phyloP scores from a whole-genome alignment of 179 eudicot genomes.

The Spergularia azorica region DNA sequence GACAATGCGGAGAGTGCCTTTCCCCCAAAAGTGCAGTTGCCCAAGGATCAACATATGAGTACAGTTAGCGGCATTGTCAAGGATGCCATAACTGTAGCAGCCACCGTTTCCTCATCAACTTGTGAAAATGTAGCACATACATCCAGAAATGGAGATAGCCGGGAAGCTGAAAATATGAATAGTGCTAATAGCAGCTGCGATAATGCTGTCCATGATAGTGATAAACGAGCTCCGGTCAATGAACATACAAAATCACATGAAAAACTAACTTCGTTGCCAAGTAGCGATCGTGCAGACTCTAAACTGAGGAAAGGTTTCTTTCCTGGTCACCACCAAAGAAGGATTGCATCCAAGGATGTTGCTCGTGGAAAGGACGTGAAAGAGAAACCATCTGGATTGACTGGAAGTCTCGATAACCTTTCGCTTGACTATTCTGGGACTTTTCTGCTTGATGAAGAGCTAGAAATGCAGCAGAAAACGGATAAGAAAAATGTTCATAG shows the following conservation, averaged over 20 bases:
- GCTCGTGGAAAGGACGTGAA: slow-evolving; percentile 25
- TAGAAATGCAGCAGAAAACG: slow-evolving; percentile 62
- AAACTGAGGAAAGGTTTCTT: slow-evolving; percentile 16
- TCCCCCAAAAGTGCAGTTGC: slow-evolving; percentile 26
- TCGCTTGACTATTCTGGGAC: slow-evolving; percentile 61
- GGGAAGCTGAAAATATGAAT: slow-evolving; percentile 15
- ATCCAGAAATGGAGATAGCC: slow-evolving; percentile 23
- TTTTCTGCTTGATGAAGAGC: slow-evolving; percentile 95
- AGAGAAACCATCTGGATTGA: slow-evolving; percentile 27
- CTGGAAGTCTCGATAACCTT: slow-evolving; percentile 42
- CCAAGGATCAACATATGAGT: slow-evolving; percentile 30
- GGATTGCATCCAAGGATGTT: slow-evolving; percentile 28
- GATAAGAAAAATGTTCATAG: slow-evolving; percentile 36
- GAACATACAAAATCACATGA: slow-evolving; percentile 29
- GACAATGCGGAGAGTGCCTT: slow-evolving; percentile 31
- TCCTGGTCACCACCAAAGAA: slow-evolving; percentile 21
- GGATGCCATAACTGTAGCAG: slow-evolving; percentile 25
- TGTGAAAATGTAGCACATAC: slow-evolving; percentile 24
- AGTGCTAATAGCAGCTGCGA: slow-evolving; percentile 22
- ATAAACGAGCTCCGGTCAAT: slow-evolving; percentile 25
- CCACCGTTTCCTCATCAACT: slow-evolving; percentile 24
- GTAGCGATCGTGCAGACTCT: slow-evolving; percentile 9
- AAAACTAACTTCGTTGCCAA: slow-evolving; percentile 27
- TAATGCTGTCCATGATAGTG: slow-evolving; percentile 27
- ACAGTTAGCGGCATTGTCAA: slow-evolving; percentile 14